Evolutionary conservation across 441 rosid genomes (phyloP), one percentile per base, ranked within the genome.

Genomic region (Populus hybrid): DNA sequence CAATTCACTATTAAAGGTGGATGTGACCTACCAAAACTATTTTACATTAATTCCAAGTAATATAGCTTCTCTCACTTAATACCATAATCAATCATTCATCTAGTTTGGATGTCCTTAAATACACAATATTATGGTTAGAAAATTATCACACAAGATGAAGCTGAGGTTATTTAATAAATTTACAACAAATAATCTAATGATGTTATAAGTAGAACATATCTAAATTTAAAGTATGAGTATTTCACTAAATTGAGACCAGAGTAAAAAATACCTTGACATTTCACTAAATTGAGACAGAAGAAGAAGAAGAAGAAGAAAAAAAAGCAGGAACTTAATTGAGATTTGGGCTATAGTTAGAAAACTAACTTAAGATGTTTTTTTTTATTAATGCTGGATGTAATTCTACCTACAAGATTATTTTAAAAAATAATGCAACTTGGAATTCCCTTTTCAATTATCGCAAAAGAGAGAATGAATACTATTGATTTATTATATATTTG

Each of bases 101-200:
- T 77, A 8, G 53, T 77, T 61, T 57, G 11, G 66, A 76, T 68
- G 72, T 77, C 70, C 63, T 71, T 70, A 70, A 70, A 70, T 0
- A 77, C 30, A 71, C 64, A 77, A 57, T 4, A 71, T 5, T 70
- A 20, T 70, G 8, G 75, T 69, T 18, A 70, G 70, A 77, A 61
- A 63, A 77, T 24, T 0, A 77, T 4, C 69, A 69, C 57, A 77
- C 59, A 69, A 59, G 20, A 69, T 70, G 69, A 77, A 1, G 74
- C 10, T 7, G 1, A 69, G 4, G 79, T 77, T 57, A 59, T 34
- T 77, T 69, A 12, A 0, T 23, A 59, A 24, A 63, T 10, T 2
- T 1, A 78, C 6, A 64, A 23, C 6, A 72, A 2, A 28, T 42
- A 78, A 38, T 28, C 4, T 11, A 71, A 70, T 1, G 69, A 69